These are phyloP conservation scores for Penicillium concentricum DNA, from an alignment of 2,329 filamentous ascomycete species.

Conservation along the genomic window DNA sequence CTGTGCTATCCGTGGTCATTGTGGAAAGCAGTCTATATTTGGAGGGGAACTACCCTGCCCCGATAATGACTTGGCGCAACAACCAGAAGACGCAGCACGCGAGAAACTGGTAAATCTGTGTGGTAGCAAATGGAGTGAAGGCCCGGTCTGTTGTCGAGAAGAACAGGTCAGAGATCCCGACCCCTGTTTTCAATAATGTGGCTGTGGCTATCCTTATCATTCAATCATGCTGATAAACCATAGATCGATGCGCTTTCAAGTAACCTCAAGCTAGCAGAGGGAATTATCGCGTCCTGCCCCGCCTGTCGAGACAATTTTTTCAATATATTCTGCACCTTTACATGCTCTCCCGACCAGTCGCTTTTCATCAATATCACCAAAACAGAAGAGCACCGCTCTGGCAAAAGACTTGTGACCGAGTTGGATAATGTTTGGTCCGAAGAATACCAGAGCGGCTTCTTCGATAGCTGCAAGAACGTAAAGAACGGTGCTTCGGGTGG, in stretches of 20 bases:
- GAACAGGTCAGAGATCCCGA: constrained; percentile 60
- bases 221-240: constrained; percentile 14
- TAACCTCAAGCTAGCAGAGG: constrained; percentile 82
- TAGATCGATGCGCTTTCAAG: constrained; percentile 76
- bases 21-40: constrained; percentile 87
- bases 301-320: constrained; percentile 99
- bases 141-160: constrained; percentile 78
- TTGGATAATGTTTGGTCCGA: constrained; percentile 85
- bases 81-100: constrained; percentile 69
- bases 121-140: constrained; percentile 79
- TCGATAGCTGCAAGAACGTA: constrained; percentile 97
- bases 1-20: constrained; percentile 87
- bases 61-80: constrained; percentile 79
- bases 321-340: constrained; percentile 97
- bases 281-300: constrained; percentile 88
- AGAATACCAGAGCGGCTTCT: constrained; percentile 83
- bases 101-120: constrained; percentile 81
- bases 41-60: constrained; percentile 86
- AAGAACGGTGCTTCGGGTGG: constrained; percentile 95
- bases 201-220: no score
- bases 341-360: constrained; percentile 94
- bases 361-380: constrained; percentile 90
- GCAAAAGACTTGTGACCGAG: constrained; percentile 73
- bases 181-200: neutral
- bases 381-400: constrained; percentile 55